Evolutionary conservation across 2,329 filamentous ascomycete species (phyloP), one percentile per base, ranked within the genome.

Genomic region (Arthrobotrys entomopaga): DNA sequence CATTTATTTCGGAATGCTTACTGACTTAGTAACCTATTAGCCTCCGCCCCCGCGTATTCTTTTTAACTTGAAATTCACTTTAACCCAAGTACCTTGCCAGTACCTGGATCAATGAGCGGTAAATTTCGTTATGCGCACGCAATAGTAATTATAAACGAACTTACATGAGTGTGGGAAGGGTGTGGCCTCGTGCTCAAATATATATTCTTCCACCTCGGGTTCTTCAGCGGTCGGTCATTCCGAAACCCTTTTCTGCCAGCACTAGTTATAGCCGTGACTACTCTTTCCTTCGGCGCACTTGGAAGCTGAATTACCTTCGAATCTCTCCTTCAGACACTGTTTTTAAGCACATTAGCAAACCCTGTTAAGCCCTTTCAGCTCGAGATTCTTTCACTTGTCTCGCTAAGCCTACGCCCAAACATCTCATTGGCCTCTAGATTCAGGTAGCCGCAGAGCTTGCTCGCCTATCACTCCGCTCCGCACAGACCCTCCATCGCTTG

Each of bases 401-500:
- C 69, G 61, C 69, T 66, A 73, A 73, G 56, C 61, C 54, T 15
- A 58, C 56, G 40, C 56, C 69, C 56, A 50, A 61, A 19, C 34
- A 34, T 73, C 46, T 66, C 48, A 73, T 73, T 73, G 69, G 69
- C 61, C 50, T 53, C 69, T 73, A 49, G 56, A 61, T 40, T 60
- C 48, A 71, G 53, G 69, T 73, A 73, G 69, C 69, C 69, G 69
- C 69, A 73, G 69, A 61, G 56, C 65, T 69, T 73, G 61, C 69
- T 73, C 69, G 69, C 69, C 61, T 73, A 73, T 66, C 69, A 73
- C 69, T 73, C 69, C 69, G 69, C 69, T 73, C 69, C 69, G 69
- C 69, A 73, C 69, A 73, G 69, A 73, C 69, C 67, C 61, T 73
- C 69, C 69, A 73, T 73, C 69, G 69, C 69, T 73, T 73, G 69